These are phyloP conservation scores for Croton setiger DNA, from an alignment of 441 rosid genomes.

Conservation along the genomic window DNA sequence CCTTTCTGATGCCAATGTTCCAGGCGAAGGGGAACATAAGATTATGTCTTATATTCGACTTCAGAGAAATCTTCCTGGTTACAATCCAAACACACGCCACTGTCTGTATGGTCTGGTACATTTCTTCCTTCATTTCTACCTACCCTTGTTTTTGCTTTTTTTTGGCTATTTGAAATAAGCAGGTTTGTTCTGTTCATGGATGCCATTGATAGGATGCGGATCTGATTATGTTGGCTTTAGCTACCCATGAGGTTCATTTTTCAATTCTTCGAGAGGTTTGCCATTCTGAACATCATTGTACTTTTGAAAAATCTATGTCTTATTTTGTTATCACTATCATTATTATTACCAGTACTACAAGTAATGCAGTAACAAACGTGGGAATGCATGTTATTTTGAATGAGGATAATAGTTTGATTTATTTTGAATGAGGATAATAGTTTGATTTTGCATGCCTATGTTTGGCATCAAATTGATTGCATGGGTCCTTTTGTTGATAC, in stretches of 20 bases:
- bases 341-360: not conserved
- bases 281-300: not conserved
- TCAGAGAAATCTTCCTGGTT: slow-evolving; percentile 91
- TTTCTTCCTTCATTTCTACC: slow-evolving; percentile 27
- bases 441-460: not conserved
- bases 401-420: not conserved
- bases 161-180: slow-evolving; percentile 16
- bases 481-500: not conserved
- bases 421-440: not conserved
- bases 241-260: slow-evolving; percentile 95
- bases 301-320: slow-evolving; percentile 6
- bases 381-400: not conserved
- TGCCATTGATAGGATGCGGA: slow-evolving; percentile 79
- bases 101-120: slow-evolving; percentile 95
- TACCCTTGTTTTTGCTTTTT: slow-evolving; percentile 7
- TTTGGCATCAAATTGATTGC: not conserved
- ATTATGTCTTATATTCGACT: slow-evolving; percentile 91
- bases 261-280: slow-evolving; percentile 96
- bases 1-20: slow-evolving; percentile 98
- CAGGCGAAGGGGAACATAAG: slow-evolving; percentile 99
- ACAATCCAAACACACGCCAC: slow-evolving; percentile 87
- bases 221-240: slow-evolving; percentile 94
- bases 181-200: slow-evolving; percentile 23
- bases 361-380: not conserved
- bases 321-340: not conserved